Conservation (phyloP, 1,139 yeast genomes). For the Geotrichum cucujoidarum region DNA sequence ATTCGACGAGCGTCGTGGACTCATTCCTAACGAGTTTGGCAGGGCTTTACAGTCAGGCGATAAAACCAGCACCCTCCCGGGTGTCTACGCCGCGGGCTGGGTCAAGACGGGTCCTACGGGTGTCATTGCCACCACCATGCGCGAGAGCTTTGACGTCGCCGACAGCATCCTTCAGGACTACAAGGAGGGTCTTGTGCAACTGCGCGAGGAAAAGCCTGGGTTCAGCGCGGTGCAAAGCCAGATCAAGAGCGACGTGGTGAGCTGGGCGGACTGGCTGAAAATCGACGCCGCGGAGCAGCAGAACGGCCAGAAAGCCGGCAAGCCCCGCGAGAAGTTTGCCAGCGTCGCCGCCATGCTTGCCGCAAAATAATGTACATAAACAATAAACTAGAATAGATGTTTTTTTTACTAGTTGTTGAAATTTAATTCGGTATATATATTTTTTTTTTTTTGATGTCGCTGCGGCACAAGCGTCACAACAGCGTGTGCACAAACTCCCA, state of each 20-base stretch:
- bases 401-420: too few species aligned
- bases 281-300: slow-evolving; percentile 52
- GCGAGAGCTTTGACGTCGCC: slow-evolving; percentile 75
- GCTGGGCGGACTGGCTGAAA: slow-evolving; percentile 71
- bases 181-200: slow-evolving; percentile 20
- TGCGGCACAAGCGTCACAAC: slow-evolving; percentile 5
- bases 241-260: slow-evolving; percentile 38
- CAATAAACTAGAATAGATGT: neutral
- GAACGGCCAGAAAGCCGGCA: slow-evolving; percentile 47
- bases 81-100: slow-evolving; percentile 89
- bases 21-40: slow-evolving; percentile 58
- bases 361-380: neutral
- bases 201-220: slow-evolving; percentile 29
- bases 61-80: slow-evolving; percentile 26
- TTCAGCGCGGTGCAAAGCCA: slow-evolving; percentile 36
- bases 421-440: neutral
- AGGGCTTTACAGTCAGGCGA: slow-evolving; percentile 40
- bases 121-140: slow-evolving; percentile 86
- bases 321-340: slow-evolving; percentile 55
- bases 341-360: slow-evolving; percentile 47
- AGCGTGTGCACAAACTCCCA: neutral
- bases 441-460: too few species aligned
- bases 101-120: slow-evolving; percentile 84
- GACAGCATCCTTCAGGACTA: slow-evolving; percentile 55
- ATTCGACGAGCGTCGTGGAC: slow-evolving; percentile 51